Evolutionary conservation across 148 eudicot genomes (phyloP), one percentile per base, ranked within the genome.

Genomic region (Heliamphora exappendiculata): DNA sequence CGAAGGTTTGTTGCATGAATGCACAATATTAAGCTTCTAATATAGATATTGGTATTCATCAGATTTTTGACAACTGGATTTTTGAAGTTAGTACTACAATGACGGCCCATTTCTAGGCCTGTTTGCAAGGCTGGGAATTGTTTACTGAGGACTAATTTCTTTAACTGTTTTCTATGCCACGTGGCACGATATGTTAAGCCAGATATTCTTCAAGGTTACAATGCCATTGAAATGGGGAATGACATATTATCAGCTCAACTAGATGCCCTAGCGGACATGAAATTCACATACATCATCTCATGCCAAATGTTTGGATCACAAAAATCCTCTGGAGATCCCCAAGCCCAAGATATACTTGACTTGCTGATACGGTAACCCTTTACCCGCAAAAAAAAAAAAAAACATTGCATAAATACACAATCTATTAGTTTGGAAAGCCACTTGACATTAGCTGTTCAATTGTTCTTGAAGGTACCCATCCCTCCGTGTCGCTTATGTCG

Each of bases 401-500:
- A n/a, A n/a, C n/a, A n/a, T n/a, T n/a, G n/a, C 14, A 29, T 10
- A 5, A 20, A 12, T 22, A 22, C 20, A 34, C 20, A 26, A 22
- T 26, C 45, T 29, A 34, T 39, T 10, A 51, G 31, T 53, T 39
- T 63, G 16, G 44, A 17, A 31, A 49, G 16, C 28, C 34, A 13
- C 10, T 24, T 20, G 22, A 55, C 12, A 7, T 64, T n/a, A 63
- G 50, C 28, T 75, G 29, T 54, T 12, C 41, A 49, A 58, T 34
- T 50, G 37, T 78, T 83, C 76, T 80, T 68, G 41, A 74, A 94
- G 97, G 89, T 82, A 93, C 81, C 98, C 97, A 58, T 88, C 96
- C 69, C 78, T 93, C 58, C 96, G 99, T 31, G 91, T 95, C 64
- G 99, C 99, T 70, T 95, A 93, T 82, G 97, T 91, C n/a, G 99